These are phyloP conservation scores for Tuber microsphaerosporum DNA, from an alignment of 495 filamentous ascomycete species.

Conservation along the genomic window DNA sequence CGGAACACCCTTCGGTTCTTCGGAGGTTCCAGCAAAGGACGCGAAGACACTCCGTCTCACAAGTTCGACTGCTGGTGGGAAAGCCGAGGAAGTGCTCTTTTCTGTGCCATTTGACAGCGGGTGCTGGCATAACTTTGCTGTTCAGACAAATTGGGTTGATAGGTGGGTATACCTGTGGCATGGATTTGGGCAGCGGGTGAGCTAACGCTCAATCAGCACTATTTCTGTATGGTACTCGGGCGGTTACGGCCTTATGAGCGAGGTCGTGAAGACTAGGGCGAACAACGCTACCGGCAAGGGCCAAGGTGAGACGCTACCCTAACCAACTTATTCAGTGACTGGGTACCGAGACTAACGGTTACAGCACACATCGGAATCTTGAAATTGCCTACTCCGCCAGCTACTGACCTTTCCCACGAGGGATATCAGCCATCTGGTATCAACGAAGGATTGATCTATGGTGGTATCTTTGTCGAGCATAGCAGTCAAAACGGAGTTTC, in stretches of 20 bases:
- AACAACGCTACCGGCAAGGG: constrained; percentile 53
- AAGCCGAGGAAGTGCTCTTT: constrained; percentile 43
- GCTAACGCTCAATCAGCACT: constrained; percentile 44
- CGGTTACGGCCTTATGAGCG: constrained; percentile 46
- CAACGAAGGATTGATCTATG: constrained; percentile 52
- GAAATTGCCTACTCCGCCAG: constrained; percentile 52
- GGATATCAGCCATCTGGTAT: constrained; percentile 50
- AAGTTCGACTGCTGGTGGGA: constrained; percentile 24
- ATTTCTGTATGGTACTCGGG: constrained; percentile 53
- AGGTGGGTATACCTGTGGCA: constrained; percentile 44
- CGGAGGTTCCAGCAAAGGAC: constrained; percentile 10
- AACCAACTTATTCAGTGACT: background rate
- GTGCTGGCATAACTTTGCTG: constrained; percentile 56
- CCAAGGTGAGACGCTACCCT: constrained; percentile 43
- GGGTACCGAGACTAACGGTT: background rate
- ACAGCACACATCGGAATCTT: constrained; percentile 51
- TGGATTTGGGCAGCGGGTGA: background rate
- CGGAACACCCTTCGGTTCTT: constrained; percentile 42
- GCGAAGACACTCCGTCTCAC: constrained; percentile 29
- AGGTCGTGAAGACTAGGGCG: constrained; percentile 46
- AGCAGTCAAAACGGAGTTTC: constrained; percentile 23
- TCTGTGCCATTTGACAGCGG: constrained; percentile 43
- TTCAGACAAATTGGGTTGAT: constrained; percentile 49
- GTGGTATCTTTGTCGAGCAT: constrained; percentile 53
- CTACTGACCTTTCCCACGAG: constrained; percentile 49